Percentiles rank a stretch among this genome's conserved stretches.
phyloP scores from a whole-genome alignment of 2,329 filamentous ascomycete genomes.

The Exophiala sideris region DNA sequence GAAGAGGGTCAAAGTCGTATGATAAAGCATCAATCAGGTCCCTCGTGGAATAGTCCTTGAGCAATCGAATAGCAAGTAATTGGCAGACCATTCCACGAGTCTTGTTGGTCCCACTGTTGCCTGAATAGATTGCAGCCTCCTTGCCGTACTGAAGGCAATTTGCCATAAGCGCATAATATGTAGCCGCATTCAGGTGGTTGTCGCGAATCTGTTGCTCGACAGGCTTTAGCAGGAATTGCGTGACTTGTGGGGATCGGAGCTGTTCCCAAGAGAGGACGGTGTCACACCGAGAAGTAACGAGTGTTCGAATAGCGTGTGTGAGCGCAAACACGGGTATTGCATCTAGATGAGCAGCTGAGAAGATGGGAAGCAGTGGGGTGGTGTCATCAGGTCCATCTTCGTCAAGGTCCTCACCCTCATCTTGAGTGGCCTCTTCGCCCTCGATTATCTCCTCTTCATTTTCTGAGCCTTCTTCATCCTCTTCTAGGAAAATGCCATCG shows the following conservation, averaged over 20 bases:
- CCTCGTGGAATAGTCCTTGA: conserved; percentile 84
- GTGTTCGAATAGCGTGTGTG: conserved; percentile 81
- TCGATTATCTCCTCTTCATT: conserved; percentile 41
- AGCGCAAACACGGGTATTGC: conserved; percentile 83
- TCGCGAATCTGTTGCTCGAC: conserved; percentile 85
- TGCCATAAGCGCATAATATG: conserved; percentile 84
- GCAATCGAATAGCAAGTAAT: conserved; percentile 79
- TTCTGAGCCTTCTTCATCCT: conserved; percentile 34
- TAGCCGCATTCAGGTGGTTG: conserved; percentile 80
- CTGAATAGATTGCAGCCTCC: conserved; percentile 76
- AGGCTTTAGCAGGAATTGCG: conserved; percentile 91
- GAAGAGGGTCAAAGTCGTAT: conserved; percentile 91
- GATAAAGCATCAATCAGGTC: conserved; percentile 92
- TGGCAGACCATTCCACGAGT: conserved; percentile 88
- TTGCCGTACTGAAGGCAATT: conserved; percentile 93
- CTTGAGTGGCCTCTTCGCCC: conserved; percentile 27
- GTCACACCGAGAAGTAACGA: conserved; percentile 81
- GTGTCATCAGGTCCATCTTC: conserved; percentile 45
- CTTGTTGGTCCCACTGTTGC: conserved; percentile 76
- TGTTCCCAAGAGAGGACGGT: conserved; percentile 94
- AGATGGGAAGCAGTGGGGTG: conserved; percentile 67
- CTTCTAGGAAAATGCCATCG: conserved; percentile 10
- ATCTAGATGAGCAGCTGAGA: conserved; percentile 76
- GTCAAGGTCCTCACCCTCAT: conserved; percentile 35
- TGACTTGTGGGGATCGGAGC: conserved; percentile 89